Evolutionary conservation across 2,329 filamentous ascomycete genomes (phyloP).

Genomic region (Ceratocystiopsis sp.): DNA sequence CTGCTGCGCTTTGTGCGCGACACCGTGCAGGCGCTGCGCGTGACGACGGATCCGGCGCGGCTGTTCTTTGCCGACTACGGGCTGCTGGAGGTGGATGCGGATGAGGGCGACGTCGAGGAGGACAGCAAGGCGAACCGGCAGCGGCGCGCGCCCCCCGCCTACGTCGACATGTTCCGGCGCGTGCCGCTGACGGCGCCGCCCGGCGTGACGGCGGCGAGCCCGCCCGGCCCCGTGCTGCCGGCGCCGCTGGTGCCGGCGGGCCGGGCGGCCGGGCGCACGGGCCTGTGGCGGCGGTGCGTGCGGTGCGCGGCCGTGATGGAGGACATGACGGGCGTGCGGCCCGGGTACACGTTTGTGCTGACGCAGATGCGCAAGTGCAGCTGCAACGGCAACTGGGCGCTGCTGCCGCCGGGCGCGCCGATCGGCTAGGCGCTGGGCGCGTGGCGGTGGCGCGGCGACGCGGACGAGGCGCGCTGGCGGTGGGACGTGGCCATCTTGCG

Average conservation of each 20-base stretch:
- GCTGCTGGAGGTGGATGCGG: conserved; percentile 51
- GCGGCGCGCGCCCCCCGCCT: conserved; percentile 19
- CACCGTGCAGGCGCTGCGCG: conserved; percentile 40
- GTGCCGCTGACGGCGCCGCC: conserved; percentile 25
- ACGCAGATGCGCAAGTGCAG: conserved; percentile 36
- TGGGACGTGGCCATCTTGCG: too few species aligned
- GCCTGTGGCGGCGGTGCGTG: conserved; percentile 31
- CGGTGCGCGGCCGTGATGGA: conserved; percentile 51
- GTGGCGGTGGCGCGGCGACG: too few species aligned
- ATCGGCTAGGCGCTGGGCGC: conserved; percentile 3
- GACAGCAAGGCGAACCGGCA: conserved; percentile 30
- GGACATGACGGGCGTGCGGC: conserved; percentile 30
- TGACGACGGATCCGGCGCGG: conserved; percentile 43
- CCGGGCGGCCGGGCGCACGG: conserved; percentile 2
- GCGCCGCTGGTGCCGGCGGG: too few species aligned
- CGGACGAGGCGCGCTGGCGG: too few species aligned
- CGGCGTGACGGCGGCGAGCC: neutral
- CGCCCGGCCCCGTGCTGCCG: conserved; percentile 23
- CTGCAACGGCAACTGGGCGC: conserved; percentile 35
- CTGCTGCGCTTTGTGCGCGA: conserved; percentile 48
- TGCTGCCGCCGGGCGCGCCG: conserved; percentile 17
- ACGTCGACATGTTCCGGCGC: conserved; percentile 42
- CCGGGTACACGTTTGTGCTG: conserved; percentile 36
- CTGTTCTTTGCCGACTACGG: conserved; percentile 59
- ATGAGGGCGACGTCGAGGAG: conserved; percentile 36